phyloP scores from a whole-genome alignment of 805 yeast species.

The Candida endomychidarum region DNA sequence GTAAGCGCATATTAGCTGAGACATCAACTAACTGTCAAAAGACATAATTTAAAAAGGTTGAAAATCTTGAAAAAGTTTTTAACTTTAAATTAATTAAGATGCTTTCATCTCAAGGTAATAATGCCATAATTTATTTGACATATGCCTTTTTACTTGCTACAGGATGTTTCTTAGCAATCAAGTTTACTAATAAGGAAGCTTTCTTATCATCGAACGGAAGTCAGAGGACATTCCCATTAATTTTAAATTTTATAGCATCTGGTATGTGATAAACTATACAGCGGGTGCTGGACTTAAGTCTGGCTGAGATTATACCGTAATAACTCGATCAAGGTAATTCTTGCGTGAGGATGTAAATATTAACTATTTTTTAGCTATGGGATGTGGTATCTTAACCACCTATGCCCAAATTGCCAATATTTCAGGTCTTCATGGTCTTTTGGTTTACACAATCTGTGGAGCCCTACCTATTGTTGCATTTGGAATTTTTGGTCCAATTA shows the following conservation, averaged over 20 bases:
- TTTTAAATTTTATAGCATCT: conserved; percentile 87
- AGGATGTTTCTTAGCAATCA: conserved; percentile 52
- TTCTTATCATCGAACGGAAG: conserved; percentile 81
- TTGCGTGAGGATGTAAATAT: conserved; percentile 43
- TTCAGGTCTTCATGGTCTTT: conserved; percentile 82
- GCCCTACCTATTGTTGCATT: conserved; percentile 84
- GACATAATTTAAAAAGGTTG: background rate
- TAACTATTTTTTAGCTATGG: conserved; percentile 56
- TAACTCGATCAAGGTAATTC: conserved; percentile 46
- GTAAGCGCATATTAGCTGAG: conserved; percentile 6
- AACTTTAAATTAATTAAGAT: background rate
- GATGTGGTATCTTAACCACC: conserved; percentile 84
- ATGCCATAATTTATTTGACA: conserved; percentile 43
- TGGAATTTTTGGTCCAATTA: conserved; percentile 77
- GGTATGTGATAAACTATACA: conserved; percentile 50
- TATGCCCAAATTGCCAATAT: conserved; percentile 84
- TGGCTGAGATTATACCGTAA: conserved; percentile 43
- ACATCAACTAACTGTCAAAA: conserved; percentile 1
- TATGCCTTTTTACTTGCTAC: conserved; percentile 41
- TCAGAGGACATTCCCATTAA: conserved; percentile 74
- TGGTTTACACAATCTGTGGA: conserved; percentile 77
- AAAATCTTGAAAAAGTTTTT: background rate
- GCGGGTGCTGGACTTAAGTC: conserved; percentile 1
- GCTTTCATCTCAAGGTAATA: conserved; percentile 39
- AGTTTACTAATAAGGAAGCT: conserved; percentile 50